These are phyloP conservation scores for Tetracladium maxilliforme DNA, from an alignment of 2,329 filamentous ascomycete species.

Conservation along the genomic window DNA sequence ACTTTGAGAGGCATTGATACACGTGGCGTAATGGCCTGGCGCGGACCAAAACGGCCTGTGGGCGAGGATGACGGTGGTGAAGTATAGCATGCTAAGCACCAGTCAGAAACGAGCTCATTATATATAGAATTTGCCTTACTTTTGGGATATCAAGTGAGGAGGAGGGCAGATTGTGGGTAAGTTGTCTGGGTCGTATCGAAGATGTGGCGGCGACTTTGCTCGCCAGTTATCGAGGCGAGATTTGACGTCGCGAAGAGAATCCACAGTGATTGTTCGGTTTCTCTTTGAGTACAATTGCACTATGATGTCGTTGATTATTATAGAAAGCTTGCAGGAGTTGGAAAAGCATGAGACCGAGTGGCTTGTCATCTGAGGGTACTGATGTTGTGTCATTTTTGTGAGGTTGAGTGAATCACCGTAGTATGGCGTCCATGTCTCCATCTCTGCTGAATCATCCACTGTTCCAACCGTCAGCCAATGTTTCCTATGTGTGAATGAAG, in stretches of 20 bases:
- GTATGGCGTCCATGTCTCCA: slow-evolving; percentile 41
- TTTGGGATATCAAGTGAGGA: slow-evolving; percentile 43
- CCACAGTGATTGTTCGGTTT: slow-evolving; percentile 37
- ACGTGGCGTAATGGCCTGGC: slow-evolving; percentile 26
- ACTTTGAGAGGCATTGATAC: slow-evolving; percentile 11
- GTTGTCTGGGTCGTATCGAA: slow-evolving; percentile 31
- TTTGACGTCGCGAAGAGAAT: slow-evolving; percentile 36
- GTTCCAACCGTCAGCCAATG: no score
- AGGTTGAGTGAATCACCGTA: slow-evolving; percentile 34
- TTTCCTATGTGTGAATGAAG: no score
- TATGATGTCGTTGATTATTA: slow-evolving; percentile 43
- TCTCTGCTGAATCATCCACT: slow-evolving; percentile 45
- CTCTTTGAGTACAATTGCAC: slow-evolving; percentile 41
- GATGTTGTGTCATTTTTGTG: slow-evolving; percentile 30
- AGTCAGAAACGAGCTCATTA: slow-evolving; percentile 42
- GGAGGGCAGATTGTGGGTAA: slow-evolving; percentile 38
- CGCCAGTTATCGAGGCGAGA: slow-evolving; percentile 37
- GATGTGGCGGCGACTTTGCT: slow-evolving; percentile 34
- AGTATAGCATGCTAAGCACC: slow-evolving; percentile 41
- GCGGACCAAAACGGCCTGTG: slow-evolving; percentile 23
- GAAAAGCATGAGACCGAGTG: slow-evolving; percentile 45
- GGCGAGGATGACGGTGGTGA: slow-evolving; percentile 25
- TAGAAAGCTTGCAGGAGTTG: slow-evolving; percentile 39
- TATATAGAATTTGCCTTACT: slow-evolving; percentile 35
- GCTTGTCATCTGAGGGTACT: slow-evolving; percentile 38